Conservation (phyloP, 768 basidiomycete species). For the Trichaptum fuscoviolaceum region DNA sequence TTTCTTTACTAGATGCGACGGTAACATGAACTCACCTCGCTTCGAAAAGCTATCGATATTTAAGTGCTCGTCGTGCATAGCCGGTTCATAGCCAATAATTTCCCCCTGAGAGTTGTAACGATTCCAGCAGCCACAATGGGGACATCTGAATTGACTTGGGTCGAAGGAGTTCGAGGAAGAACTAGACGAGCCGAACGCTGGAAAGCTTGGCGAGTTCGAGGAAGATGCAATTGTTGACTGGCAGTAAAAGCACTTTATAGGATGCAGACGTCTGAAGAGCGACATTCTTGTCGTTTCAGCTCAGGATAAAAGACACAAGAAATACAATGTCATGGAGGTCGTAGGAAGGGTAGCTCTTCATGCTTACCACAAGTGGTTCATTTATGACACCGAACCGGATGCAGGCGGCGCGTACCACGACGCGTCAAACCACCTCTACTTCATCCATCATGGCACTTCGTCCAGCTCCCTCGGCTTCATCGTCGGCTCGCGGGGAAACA, state of each 20-base stretch:
- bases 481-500: constrained; percentile 46
- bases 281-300: constrained; percentile 8
- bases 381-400: too few relatives aligned
- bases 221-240: constrained; percentile 35
- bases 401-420: constrained; percentile 3
- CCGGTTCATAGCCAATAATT: constrained; percentile 80
- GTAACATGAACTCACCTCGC: constrained; percentile 45
- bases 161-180: constrained; percentile 41
- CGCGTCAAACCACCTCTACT: not conserved
- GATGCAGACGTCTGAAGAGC: constrained; percentile 50
- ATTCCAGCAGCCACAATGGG: constrained; percentile 70
- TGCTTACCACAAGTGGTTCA: too few relatives aligned
- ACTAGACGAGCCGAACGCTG: not conserved
- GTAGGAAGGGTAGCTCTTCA: not conserved
- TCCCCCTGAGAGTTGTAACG: constrained; percentile 66
- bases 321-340: not conserved
- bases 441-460: constrained; percentile 31
- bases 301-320: not conserved
- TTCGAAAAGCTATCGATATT: constrained; percentile 67
- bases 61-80: constrained; percentile 77
- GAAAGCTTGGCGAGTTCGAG: not conserved
- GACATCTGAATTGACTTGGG: constrained; percentile 48
- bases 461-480: constrained; percentile 47
- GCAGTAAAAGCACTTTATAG: constrained; percentile 69
- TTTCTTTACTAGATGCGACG: not conserved